These are phyloP conservation scores for Candida koratica DNA, from an alignment of 805 yeast genomes.

Conservation along the genomic window DNA sequence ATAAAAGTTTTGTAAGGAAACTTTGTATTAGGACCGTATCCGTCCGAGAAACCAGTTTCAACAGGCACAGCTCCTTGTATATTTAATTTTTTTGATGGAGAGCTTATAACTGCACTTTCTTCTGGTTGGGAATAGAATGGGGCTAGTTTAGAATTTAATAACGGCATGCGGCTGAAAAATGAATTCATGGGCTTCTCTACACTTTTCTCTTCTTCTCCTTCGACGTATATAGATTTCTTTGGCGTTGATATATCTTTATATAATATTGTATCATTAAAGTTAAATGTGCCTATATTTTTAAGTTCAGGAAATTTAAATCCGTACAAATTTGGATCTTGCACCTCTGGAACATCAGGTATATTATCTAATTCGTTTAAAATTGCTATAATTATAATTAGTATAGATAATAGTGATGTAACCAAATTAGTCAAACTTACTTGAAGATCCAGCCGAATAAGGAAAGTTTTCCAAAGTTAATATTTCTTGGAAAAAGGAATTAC, in stretches of 20 bases:
- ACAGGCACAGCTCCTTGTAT: neutral
- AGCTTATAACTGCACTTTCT: neutral
- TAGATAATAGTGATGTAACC: neutral
- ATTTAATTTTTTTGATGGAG: conserved; percentile 3
- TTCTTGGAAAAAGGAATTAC: conserved; percentile 1
- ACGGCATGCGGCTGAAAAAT: neutral
- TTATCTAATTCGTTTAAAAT: neutral
- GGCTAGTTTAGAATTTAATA: neutral
- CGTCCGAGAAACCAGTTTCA: neutral
- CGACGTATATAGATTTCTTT: conserved; percentile 3
- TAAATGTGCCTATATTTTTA: neutral
- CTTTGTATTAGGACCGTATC: neutral
- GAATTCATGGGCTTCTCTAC: neutral
- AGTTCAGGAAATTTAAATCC: neutral
- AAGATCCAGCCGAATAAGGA: neutral
- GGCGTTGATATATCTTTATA: conserved; percentile 9
- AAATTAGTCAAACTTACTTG: conserved; percentile 1
- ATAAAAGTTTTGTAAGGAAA: neutral
- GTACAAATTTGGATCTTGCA: conserved; percentile 1
- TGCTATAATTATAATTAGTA: conserved; percentile 4
- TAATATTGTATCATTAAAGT: conserved; percentile 7
- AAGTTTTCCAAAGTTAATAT: conserved; percentile 2
- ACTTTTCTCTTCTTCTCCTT: neutral
- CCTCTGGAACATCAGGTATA: conserved; percentile 3
- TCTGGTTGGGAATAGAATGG: neutral